These are phyloP conservation scores for Dichomitus squalens DNA, from an alignment of 1,284 basidiomycete species.

Conservation along the genomic window DNA sequence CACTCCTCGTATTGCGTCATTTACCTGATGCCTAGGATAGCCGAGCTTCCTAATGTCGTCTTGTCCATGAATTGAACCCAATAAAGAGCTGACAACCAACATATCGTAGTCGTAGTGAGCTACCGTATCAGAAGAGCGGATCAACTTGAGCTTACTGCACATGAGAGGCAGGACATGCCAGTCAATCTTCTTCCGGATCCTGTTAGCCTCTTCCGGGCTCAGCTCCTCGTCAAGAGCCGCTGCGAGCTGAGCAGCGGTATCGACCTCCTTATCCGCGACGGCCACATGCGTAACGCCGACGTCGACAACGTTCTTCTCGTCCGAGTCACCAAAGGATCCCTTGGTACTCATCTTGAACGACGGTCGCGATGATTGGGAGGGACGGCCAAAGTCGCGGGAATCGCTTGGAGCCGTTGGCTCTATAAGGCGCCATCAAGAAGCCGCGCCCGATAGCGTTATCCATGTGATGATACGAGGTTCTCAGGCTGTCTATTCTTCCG, in stretches of 20 bases:
- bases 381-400: neutral
- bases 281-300: slow-evolving; percentile 25
- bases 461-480: slow-evolving; percentile 15
- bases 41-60: slow-evolving; percentile 66
- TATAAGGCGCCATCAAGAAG: slow-evolving; percentile 12
- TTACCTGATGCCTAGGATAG: slow-evolving; percentile 68
- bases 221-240: slow-evolving; percentile 44
- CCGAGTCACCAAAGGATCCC: slow-evolving; percentile 19
- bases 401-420: neutral
- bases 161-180: slow-evolving; percentile 67
- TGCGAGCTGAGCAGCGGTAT: slow-evolving; percentile 57
- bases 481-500: slow-evolving; percentile 13
- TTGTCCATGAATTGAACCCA: slow-evolving; percentile 77
- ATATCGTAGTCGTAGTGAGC: neutral
- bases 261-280: slow-evolving; percentile 44
- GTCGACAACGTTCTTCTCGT: slow-evolving; percentile 27
- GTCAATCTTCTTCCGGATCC: slow-evolving; percentile 68
- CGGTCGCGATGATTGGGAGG: neutral
- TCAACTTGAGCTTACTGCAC: slow-evolving; percentile 51
- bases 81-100: slow-evolving; percentile 50
- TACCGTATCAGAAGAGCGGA: neutral
- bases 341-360: slow-evolving; percentile 17
- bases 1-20: neutral
- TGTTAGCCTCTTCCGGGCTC: slow-evolving; percentile 50
- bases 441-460: slow-evolving; percentile 14